These are phyloP conservation scores for Reticulascus tulasneorum DNA, from an alignment of 2,329 filamentous ascomycete species.

Conservation along the genomic window DNA sequence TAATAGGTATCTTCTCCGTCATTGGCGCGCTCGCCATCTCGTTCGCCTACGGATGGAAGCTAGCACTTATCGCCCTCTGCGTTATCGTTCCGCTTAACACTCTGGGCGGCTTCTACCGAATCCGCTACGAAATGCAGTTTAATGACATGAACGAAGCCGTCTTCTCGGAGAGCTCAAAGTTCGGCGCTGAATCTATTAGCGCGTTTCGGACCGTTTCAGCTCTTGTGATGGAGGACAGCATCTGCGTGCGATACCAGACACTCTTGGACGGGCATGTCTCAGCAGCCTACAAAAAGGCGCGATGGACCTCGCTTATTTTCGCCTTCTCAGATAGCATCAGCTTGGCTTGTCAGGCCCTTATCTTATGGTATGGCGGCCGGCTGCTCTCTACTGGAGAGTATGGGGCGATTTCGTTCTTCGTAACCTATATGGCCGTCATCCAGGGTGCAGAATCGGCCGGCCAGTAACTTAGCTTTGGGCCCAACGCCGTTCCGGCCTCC, in stretches of 20 bases:
- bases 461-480: neutral
- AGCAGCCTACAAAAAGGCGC: conserved; percentile 23
- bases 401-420: conserved; percentile 42
- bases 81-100: conserved; percentile 27
- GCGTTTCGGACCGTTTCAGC: conserved; percentile 59
- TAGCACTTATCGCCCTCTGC: conserved; percentile 30
- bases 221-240: conserved; percentile 55
- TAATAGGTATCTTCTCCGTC: conserved; percentile 22
- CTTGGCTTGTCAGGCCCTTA: conserved; percentile 39
- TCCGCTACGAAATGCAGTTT: conserved; percentile 49
- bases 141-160: conserved; percentile 53
- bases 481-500: neutral
- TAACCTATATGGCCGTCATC: conserved; percentile 47
- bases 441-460: conserved; percentile 45
- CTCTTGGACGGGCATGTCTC: conserved; percentile 28
- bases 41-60: conserved; percentile 29
- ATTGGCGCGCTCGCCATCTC: conserved; percentile 22
- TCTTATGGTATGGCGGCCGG: conserved; percentile 45
- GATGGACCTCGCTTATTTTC: conserved; percentile 26
- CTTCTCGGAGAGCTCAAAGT: conserved; percentile 56
- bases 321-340: conserved; percentile 31
- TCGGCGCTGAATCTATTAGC: conserved; percentile 57
- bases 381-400: conserved; percentile 21
- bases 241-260: conserved; percentile 32
- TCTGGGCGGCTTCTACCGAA: conserved; percentile 26